A percentile compares a stretch with the other conserved stretches of the same genome.
phyloP scores from a whole-genome alignment of 441 rosid genomes.

The Gossypium lobatum region DNA sequence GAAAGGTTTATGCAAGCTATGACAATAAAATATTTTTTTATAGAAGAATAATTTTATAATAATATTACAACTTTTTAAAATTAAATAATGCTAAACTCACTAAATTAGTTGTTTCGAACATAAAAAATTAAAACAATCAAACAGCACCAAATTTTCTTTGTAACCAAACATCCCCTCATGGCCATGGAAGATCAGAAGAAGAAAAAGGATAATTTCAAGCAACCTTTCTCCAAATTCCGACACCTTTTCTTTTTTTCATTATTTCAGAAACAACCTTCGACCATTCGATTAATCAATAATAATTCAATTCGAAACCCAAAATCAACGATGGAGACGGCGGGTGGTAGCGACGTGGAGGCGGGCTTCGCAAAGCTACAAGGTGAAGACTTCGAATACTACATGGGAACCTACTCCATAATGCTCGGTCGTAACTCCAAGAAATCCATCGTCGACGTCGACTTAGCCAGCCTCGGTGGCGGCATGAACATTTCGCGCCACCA shows the following conservation, averaged over 20 bases:
- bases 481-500: conserved; percentile 95
- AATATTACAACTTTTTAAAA: no score
- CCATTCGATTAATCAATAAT: background rate
- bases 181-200: background rate
- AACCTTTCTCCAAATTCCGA: background rate
- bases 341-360: conserved; percentile 76
- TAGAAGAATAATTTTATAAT: no score
- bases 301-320: background rate
- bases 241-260: background rate
- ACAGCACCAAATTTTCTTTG: background rate
- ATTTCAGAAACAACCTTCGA: no score
- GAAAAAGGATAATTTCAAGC: background rate
- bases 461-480: conserved; percentile 87
- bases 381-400: conserved; percentile 89
- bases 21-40: no score
- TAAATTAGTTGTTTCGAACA: background rate
- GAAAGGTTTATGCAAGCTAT: no score
- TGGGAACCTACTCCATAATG: conserved; percentile 89
- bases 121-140: background rate
- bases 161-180: background rate
- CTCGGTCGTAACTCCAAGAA: conserved; percentile 92
- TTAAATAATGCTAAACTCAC: no score
- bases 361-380: conserved; percentile 95
- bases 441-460: conserved; percentile 84
- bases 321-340: conserved; percentile 40